phyloP scores from a whole-genome alignment of 768 basidiomycete genomes.

The Lyophyllum atratum region DNA sequence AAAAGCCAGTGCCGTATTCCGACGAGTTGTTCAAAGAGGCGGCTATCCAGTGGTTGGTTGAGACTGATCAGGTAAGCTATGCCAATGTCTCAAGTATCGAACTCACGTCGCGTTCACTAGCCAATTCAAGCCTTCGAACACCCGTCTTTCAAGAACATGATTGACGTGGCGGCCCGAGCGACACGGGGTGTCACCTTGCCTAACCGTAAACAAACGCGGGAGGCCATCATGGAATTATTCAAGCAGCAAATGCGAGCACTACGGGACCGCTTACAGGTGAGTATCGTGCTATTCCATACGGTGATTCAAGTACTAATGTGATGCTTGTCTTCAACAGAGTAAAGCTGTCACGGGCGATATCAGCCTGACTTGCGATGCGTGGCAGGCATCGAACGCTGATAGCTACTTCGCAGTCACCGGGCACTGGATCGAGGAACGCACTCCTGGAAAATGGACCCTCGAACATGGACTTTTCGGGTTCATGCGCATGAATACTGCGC shows the following conservation, averaged over 20 bases:
- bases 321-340: not conserved
- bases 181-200: too few relatives aligned
- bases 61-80: not conserved
- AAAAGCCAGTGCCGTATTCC: not conserved
- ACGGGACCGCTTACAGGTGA: not conserved
- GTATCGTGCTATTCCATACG: not conserved
- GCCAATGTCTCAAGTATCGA: too few relatives aligned
- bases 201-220: not conserved
- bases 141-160: not conserved
- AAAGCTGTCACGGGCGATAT: conserved; percentile 6
- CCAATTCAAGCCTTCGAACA: not conserved
- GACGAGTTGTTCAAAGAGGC: not conserved
- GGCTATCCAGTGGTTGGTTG: not conserved
- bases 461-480: conserved; percentile 4
- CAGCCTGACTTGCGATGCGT: conserved; percentile 39
- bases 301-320: too few relatives aligned
- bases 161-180: not conserved
- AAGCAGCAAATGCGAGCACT: too few relatives aligned
- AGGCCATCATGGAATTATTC: not conserved
- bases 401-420: conserved; percentile 40
- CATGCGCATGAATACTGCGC: not conserved
- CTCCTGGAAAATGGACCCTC: conserved; percentile 25
- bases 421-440: conserved; percentile 36
- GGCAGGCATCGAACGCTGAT: conserved; percentile 40
- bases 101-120: not conserved